phyloP scores from a whole-genome alignment of 1,284 basidiomycete genomes.

The Tilletia caries region DNA sequence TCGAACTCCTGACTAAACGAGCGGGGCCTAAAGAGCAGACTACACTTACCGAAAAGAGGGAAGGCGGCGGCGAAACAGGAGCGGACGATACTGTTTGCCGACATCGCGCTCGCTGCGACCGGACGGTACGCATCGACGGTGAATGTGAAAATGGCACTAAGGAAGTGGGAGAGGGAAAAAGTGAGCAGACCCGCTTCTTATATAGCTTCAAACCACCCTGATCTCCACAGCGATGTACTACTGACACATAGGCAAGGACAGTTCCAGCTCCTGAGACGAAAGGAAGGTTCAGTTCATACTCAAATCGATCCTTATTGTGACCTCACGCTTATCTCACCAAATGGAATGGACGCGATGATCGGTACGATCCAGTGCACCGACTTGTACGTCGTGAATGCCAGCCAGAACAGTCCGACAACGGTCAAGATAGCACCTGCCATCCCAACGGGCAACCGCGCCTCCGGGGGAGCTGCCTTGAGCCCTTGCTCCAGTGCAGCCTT shows the following conservation, averaged over 20 bases:
- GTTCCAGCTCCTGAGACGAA: conserved; percentile 62
- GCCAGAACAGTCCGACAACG: conserved; percentile 17
- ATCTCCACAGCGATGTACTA: no score
- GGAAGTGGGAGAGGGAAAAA: no score
- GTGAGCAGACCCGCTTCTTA: no score
- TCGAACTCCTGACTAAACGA: no score
- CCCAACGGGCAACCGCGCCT: conserved; percentile 16
- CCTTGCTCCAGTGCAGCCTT: conserved; percentile 37
- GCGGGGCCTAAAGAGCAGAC: no score
- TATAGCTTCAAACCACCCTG: no score
- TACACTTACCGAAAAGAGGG: conserved; percentile 23
- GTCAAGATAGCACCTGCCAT: conserved; percentile 19
- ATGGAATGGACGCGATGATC: conserved; percentile 15
- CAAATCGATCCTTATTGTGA: neutral
- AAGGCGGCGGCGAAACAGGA: conserved; percentile 19
- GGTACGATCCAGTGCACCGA: conserved; percentile 24
- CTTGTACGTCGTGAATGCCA: conserved; percentile 23
- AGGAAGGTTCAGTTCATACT: conserved; percentile 56
- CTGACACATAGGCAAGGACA: conserved; percentile 10
- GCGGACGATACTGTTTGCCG: conserved; percentile 18
- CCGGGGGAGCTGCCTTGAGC: conserved; percentile 9
- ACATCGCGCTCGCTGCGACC: conserved; percentile 29
- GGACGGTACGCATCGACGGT: conserved; percentile 17
- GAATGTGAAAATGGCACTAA: conserved; percentile 25
- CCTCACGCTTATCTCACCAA: no score